phyloP scores from a whole-genome alignment of 805 yeast species.

The Metschnikowia bowlesiae region DNA sequence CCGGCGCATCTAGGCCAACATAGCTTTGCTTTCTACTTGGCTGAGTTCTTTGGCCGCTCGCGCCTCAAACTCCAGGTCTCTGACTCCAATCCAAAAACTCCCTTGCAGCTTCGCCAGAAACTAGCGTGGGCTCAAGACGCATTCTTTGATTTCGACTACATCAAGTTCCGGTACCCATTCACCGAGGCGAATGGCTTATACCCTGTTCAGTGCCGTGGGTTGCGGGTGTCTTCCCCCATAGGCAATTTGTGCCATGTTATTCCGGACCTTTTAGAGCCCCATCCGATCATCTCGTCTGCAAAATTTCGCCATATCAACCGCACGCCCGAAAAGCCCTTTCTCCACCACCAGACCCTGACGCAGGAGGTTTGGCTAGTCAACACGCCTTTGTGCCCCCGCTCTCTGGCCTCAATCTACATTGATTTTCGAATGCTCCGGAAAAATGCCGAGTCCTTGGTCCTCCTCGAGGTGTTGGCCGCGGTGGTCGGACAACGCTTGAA shows the following conservation, averaged over 20 bases:
- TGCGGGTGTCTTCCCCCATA: background rate
- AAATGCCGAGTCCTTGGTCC: slow-evolving; percentile 38
- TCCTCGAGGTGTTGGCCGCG: slow-evolving; percentile 52
- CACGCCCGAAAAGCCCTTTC: background rate
- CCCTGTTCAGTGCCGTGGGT: background rate
- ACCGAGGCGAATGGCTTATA: background rate
- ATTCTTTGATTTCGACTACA: slow-evolving; percentile 12
- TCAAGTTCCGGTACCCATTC: background rate
- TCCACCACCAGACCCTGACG: background rate
- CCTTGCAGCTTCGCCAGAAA: background rate
- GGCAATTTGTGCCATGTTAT: background rate
- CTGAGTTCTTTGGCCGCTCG: background rate
- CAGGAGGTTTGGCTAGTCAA: background rate
- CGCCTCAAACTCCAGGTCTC: background rate
- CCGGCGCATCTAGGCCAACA: background rate
- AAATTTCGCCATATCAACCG: background rate
- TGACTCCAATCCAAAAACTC: background rate
- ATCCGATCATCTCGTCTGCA: background rate
- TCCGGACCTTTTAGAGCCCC: slow-evolving; percentile 1
- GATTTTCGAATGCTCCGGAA: slow-evolving; percentile 36
- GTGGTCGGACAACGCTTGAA: slow-evolving; percentile 40
- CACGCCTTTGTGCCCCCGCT: background rate
- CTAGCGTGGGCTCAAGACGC: background rate
- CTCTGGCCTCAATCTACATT: slow-evolving; percentile 33
- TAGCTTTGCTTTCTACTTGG: background rate